These are phyloP conservation scores for Xylaria bambusicola DNA, from an alignment of 495 filamentous ascomycete species.

Conservation along the genomic window DNA sequence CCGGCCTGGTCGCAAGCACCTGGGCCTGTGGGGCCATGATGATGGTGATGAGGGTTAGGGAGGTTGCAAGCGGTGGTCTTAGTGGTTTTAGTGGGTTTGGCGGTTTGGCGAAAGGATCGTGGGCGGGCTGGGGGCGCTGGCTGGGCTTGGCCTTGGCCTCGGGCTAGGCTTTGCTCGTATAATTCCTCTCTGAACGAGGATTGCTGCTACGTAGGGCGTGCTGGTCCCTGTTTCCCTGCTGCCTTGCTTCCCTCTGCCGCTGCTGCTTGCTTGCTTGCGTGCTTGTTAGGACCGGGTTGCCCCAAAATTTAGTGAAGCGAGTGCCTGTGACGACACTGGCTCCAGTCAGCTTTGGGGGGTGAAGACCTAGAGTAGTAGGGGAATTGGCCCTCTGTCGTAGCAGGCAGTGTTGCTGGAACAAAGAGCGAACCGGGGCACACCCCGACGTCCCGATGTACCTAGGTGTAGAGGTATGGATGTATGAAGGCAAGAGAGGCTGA, in stretches of 20 bases:
- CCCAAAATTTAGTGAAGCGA: neutral
- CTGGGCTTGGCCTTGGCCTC: too few relatives aligned
- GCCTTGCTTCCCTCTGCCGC: too few relatives aligned
- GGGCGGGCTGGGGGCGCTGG: too few relatives aligned
- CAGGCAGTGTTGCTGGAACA: too few relatives aligned
- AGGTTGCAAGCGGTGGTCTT: too few relatives aligned
- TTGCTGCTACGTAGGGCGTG: too few relatives aligned
- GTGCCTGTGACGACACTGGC: neutral
- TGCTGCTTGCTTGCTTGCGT: neutral
- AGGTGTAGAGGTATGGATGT: neutral
- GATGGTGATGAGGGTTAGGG: neutral
- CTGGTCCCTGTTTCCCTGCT: too few relatives aligned
- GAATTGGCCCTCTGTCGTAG: neutral
- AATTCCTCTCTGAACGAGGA: too few relatives aligned
- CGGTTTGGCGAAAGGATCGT: too few relatives aligned
- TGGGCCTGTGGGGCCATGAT: conserved; percentile 11
- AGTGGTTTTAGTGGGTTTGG: too few relatives aligned
- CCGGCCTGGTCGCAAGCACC: neutral
- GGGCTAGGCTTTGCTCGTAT: too few relatives aligned
- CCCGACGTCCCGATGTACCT: neutral
- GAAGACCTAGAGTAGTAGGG: neutral
- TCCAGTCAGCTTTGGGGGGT: neutral
- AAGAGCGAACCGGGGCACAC: too few relatives aligned
- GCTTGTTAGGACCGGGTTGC: neutral
- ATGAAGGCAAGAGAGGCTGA: neutral